phyloP scores from a whole-genome alignment of 805 yeast genomes.

The Tetrapisispora nanseiensis region DNA sequence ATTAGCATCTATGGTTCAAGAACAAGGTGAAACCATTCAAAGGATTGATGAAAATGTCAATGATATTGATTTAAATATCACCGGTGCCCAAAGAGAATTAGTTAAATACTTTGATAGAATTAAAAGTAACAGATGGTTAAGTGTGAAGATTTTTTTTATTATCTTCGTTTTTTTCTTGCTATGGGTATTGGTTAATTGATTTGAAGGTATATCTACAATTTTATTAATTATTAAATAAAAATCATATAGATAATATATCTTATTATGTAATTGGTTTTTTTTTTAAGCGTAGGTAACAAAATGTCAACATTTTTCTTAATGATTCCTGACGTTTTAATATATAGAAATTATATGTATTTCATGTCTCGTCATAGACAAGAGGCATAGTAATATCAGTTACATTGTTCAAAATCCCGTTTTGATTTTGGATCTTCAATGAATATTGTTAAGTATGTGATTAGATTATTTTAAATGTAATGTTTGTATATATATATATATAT shows the following conservation, averaged over 20 bases:
- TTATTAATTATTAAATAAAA: background rate
- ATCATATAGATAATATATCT: background rate
- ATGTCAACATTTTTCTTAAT: too few species aligned
- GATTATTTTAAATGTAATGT: too few species aligned
- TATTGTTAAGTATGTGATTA: too few species aligned
- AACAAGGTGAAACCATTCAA: constrained; percentile 93
- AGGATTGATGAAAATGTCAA: constrained; percentile 92
- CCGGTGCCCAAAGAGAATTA: constrained; percentile 91
- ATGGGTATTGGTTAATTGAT: constrained; percentile 68
- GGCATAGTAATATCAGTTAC: too few species aligned
- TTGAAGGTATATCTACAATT: background rate
- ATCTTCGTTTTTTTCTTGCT: constrained; percentile 63
- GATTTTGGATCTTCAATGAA: too few species aligned
- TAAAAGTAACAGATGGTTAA: constrained; percentile 85
- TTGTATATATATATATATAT: too few species aligned
- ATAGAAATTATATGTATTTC: too few species aligned
- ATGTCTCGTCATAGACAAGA: too few species aligned
- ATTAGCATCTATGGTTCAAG: constrained; percentile 93
- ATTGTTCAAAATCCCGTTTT: too few species aligned
- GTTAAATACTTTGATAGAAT: constrained; percentile 82
- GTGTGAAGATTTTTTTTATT: constrained; percentile 80
- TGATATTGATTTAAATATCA: constrained; percentile 79
- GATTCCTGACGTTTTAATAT: too few species aligned
- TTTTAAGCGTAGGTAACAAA: background rate
- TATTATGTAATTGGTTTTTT: too few species aligned